phyloP scores from a whole-genome alignment of 2,329 filamentous ascomycete species.

The Aureobasidium sp. region DNA sequence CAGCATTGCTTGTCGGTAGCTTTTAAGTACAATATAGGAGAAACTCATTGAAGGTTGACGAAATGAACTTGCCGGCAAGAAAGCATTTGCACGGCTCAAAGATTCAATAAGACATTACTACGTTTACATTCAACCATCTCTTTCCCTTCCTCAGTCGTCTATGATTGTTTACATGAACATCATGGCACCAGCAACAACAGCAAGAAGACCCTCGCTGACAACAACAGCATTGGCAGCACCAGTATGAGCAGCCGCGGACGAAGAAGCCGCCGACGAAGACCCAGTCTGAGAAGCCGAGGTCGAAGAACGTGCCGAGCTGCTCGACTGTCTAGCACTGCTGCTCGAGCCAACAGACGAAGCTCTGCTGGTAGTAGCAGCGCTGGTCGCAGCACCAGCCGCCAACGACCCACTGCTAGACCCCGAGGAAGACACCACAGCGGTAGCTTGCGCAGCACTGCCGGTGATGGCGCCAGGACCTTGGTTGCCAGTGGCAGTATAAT shows the following conservation, averaged over 20 bases:
- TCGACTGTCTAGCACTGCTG: not conserved
- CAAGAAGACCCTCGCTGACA: not conserved
- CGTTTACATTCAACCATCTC: not conserved
- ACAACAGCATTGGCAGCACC: not conserved
- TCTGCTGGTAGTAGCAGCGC: not conserved
- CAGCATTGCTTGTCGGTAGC: not conserved
- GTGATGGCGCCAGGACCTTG: constrained; percentile 40
- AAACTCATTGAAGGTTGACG: too few species aligned
- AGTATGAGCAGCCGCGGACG: not conserved
- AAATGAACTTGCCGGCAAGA: too few species aligned
- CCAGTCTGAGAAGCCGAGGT: not conserved
- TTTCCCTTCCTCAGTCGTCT: not conserved
- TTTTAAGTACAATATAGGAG: not conserved
- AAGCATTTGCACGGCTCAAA: too few species aligned
- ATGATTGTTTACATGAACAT: not conserved
- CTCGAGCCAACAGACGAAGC: not conserved
- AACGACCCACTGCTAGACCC: not conserved
- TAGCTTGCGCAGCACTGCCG: constrained; percentile 23
- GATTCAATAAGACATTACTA: not conserved
- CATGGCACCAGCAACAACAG: constrained; percentile 9
- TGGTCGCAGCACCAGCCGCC: not conserved
- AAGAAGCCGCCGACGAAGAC: not conserved
- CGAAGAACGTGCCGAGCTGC: not conserved
- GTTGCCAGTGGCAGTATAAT: constrained; percentile 35
- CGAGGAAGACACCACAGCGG: not conserved